Base-by-base conservation (phyloP, 1,284 basidiomycete species). In the Ustilago bromivora region DNA sequence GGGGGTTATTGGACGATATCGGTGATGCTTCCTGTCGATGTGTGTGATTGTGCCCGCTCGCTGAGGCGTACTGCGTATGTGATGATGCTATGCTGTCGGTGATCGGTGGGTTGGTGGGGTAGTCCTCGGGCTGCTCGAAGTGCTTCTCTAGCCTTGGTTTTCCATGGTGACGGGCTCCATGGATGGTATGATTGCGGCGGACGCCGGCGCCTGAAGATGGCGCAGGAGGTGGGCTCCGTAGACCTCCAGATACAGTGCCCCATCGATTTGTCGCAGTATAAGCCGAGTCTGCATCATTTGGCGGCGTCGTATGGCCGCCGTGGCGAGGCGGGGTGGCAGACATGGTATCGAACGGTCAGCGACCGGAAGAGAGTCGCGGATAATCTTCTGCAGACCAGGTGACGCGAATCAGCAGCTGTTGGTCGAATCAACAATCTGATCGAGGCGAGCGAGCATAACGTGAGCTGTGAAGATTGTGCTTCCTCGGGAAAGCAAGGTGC, bases 61-160 rank as follows among this genome's bases (percentile, higher is more conserved):
- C 19, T 1, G 46, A 35, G 19, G 40, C 4, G 3, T 8, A 12
- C 23, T 53, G 40, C 17, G 40, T 17, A 17, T 15, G 40, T 41
- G 15, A 41, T 5, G 53, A 15, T 12, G 23, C 23, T 23, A 31
- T 32, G 23, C 17, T 56, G 51, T 54, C 34, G 7, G 28, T 9
- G 19, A 19, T 28, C 12, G 34, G 41, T 8, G 51, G 61, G n/a
- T 7, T 15, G 17, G 38, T 28, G 31, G 54, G 32, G 35, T n/a
- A 47, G 31, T 71, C 64, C 15, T 73, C 71, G 11, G 76, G 76
- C 66, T 78, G 76, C 57, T 78, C 76, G 52, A 78, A 78, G 31
- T 78, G 76, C 46, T 78, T 78, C 35, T 78, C 76, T 19, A 78
- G 60, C 9, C 76, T 56, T 5, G 76, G 76, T 31, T 78, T 74